Conservation (phyloP, 2,329 filamentous ascomycete species). For the Macrophomina tecta region DNA sequence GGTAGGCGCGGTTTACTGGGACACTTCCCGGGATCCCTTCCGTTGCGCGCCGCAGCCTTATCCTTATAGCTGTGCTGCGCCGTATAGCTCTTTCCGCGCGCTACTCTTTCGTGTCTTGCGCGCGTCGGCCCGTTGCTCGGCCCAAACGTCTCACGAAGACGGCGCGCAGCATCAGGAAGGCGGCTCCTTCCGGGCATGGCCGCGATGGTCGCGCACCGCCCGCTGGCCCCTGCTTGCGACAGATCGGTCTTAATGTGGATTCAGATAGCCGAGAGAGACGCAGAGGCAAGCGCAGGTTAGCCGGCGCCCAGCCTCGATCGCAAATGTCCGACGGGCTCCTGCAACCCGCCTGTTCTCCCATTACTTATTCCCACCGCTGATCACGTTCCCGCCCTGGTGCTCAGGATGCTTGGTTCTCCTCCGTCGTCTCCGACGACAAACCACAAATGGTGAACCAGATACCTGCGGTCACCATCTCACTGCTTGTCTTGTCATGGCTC, state of each 20-base stretch:
- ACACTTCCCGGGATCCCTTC: neutral
- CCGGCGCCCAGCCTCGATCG: neutral
- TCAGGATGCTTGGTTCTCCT: neutral
- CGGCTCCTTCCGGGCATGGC: neutral
- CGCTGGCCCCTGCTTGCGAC: neutral
- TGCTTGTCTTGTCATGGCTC: constrained; percentile 47
- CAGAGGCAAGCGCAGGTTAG: neutral
- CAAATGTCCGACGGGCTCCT: constrained; percentile 8
- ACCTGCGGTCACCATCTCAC: neutral
- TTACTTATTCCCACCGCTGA: constrained; percentile 10
- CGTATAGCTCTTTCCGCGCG: neutral
- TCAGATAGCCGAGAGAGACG: constrained; percentile 17
- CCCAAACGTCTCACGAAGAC: constrained; percentile 6
- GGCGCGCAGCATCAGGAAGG: neutral
- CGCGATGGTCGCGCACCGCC: neutral
- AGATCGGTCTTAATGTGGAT: constrained; percentile 24
- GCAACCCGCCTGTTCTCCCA: neutral
- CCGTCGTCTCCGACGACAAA: neutral
- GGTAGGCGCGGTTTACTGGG: neutral
- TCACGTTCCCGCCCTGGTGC: neutral
- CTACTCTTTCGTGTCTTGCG: neutral
- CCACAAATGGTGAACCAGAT: constrained; percentile 2
- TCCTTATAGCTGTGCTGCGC: neutral
- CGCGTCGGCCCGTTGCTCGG: constrained; percentile 15
- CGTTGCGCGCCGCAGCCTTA: constrained; percentile 1